Evolutionary conservation across 129 eudicot genomes (phyloP).

Genomic region (Erigeron canadensis): DNA sequence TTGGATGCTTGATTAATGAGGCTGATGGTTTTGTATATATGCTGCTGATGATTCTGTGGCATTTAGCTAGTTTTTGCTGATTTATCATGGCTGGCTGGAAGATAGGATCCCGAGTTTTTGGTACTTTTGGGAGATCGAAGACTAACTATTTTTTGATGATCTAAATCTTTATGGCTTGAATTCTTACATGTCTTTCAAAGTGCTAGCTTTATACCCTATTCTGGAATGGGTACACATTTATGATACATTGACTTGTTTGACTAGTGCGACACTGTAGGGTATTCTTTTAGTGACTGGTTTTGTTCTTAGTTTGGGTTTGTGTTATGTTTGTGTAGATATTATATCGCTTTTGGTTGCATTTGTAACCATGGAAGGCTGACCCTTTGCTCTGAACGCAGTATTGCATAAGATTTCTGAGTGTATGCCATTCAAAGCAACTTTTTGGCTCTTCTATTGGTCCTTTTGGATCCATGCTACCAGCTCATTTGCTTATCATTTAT

Average conservation of each 20-base stretch:
- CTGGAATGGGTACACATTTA: background rate
- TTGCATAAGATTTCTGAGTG: no score
- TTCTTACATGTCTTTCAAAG: background rate
- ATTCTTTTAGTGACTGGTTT: slow-evolving; percentile 6
- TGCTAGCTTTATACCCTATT: slow-evolving; percentile 4
- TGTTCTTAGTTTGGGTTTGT: background rate
- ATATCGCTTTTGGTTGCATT: background rate
- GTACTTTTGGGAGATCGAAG: background rate
- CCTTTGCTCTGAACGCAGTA: background rate
- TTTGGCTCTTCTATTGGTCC: background rate
- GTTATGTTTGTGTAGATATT: background rate
- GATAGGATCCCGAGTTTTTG: background rate
- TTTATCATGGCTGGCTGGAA: slow-evolving; percentile 5
- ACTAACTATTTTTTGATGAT: slow-evolving; percentile 7
- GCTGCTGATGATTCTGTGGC: slow-evolving; percentile 1
- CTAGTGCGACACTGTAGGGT: background rate
- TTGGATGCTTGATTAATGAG: slow-evolving; percentile 15
- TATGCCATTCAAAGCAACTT: no score
- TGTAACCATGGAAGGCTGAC: background rate
- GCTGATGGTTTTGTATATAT: slow-evolving; percentile 11
- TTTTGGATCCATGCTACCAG: background rate
- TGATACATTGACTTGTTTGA: slow-evolving; percentile 9
- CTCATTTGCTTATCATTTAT: background rate
- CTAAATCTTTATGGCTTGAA: background rate
- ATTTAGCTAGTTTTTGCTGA: slow-evolving; percentile 13